These are phyloP conservation scores for Dendrobium chrysotoxum DNA, from an alignment of 106 monocot species.

Conservation along the genomic window DNA sequence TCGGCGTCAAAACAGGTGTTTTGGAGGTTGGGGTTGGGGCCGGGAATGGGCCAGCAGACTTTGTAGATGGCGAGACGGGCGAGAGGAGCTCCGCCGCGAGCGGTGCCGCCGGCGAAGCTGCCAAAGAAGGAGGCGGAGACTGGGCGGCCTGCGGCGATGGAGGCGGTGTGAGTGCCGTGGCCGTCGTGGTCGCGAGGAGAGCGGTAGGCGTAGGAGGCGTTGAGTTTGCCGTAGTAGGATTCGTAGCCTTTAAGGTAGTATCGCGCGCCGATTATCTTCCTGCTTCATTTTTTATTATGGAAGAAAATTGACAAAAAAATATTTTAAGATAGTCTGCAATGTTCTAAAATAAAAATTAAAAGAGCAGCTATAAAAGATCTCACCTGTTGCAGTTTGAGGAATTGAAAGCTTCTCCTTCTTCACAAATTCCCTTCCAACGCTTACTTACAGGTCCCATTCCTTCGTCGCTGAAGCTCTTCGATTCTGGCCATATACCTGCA, in stretches of 20 bases:
- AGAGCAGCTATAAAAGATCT: not conserved
- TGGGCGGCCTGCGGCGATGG: slow-evolving; percentile 61
- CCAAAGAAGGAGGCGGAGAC: slow-evolving; percentile 53
- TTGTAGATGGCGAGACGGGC: slow-evolving; percentile 79
- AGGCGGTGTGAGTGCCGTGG: slow-evolving; percentile 85
- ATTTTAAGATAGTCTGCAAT: no score
- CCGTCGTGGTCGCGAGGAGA: slow-evolving; percentile 79
- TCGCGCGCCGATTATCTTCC: slow-evolving; percentile 80
- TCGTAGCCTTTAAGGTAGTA: slow-evolving; percentile 80
- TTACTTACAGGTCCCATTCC: slow-evolving; percentile 61
- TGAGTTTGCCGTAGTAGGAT: slow-evolving; percentile 51
- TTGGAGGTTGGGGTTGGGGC: slow-evolving; percentile 73
- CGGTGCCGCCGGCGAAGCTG: slow-evolving; percentile 51
- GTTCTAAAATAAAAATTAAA: no score
- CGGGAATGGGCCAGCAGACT: slow-evolving; percentile 84
- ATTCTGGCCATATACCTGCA: slow-evolving; percentile 92
- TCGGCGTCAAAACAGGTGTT: slow-evolving; percentile 83
- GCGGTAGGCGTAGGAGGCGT: slow-evolving; percentile 52
- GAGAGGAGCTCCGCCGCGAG: slow-evolving; percentile 58
- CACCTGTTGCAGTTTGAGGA: slow-evolving; percentile 78
- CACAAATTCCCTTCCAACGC: slow-evolving; percentile 71
- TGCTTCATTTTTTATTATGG: slow-evolving; percentile 7
- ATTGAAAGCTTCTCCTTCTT: slow-evolving; percentile 73
- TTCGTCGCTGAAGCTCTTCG: slow-evolving; percentile 72
- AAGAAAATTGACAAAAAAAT: no score